Conservation (phyloP, 1,284 basidiomycete genomes). For the Sphagnurus paluster region DNA sequence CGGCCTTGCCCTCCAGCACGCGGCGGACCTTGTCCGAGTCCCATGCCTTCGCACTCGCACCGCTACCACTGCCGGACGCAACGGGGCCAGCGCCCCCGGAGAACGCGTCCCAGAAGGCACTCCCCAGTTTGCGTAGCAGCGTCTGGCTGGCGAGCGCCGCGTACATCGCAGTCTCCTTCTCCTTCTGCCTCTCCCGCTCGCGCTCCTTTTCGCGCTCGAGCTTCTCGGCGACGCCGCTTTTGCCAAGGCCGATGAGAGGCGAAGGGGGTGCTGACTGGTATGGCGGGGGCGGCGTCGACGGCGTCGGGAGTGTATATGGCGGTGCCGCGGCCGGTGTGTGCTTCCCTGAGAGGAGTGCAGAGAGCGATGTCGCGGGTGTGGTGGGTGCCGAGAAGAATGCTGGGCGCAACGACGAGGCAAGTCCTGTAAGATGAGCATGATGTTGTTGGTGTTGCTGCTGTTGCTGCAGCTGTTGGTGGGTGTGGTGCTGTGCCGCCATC, state of each 20-base stretch:
- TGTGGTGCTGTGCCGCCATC: constrained; percentile 58
- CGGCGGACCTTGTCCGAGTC: constrained; percentile 76
- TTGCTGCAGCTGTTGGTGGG: constrained; percentile 35
- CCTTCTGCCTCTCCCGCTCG: constrained; percentile 27
- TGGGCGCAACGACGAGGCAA: constrained; percentile 54
- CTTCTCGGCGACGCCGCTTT: constrained; percentile 15
- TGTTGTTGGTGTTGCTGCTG: constrained; percentile 23
- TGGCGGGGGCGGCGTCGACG: constrained; percentile 18
- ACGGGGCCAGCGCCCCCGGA: constrained; percentile 40
- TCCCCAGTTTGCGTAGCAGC: constrained; percentile 61
- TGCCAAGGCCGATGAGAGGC: constrained; percentile 18
- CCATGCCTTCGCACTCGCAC: constrained; percentile 36
- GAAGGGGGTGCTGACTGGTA: constrained; percentile 20
- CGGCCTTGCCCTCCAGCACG: constrained; percentile 76
- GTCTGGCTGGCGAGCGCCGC: constrained; percentile 74
- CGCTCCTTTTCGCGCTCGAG: constrained; percentile 15
- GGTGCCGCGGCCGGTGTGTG: constrained; percentile 26
- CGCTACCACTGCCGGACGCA: constrained; percentile 25
- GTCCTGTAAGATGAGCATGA: constrained; percentile 40
- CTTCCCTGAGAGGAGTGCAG: constrained; percentile 55
- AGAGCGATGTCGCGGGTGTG: constrained; percentile 25
- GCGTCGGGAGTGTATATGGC: constrained; percentile 11
- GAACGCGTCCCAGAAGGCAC: constrained; percentile 83
- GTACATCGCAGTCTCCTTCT: constrained; percentile 48
- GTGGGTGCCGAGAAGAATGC: constrained; percentile 47